phyloP scores from a whole-genome alignment of 805 yeast species.

The Yarrowia sp. region DNA sequence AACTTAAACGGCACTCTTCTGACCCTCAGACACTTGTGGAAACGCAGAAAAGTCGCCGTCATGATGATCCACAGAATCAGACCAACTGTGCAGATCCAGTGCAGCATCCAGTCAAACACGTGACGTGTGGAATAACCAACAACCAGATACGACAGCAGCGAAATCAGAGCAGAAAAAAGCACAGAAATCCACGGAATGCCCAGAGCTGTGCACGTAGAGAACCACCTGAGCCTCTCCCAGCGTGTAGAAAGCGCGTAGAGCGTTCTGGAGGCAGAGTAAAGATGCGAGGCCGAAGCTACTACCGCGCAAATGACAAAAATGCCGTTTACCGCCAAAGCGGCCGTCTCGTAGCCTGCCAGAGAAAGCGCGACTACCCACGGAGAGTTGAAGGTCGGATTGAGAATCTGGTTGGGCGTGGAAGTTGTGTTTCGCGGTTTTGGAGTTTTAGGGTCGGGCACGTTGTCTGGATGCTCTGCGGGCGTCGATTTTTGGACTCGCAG shows the following conservation, averaged over 20 bases:
- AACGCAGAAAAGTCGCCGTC: conserved; percentile 62
- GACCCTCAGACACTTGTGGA: conserved; percentile 57
- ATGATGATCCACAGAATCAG: conserved; percentile 77
- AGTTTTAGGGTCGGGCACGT: background rate
- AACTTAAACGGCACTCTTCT: conserved; percentile 54
- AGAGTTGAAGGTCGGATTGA: conserved; percentile 29
- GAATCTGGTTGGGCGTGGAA: conserved; percentile 36
- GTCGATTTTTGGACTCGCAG: background rate
- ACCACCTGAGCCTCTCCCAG: conserved; percentile 59
- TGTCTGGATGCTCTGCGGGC: background rate
- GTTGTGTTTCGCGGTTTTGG: conserved; percentile 45
- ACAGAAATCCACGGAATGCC: conserved; percentile 79
- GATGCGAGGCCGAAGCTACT: conserved; percentile 56
- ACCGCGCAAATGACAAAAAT: conserved; percentile 54
- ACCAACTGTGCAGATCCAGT: conserved; percentile 70
- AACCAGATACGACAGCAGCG: conserved; percentile 58
- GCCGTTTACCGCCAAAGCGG: conserved; percentile 53
- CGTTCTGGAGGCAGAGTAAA: conserved; percentile 62
- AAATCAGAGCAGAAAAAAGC: conserved; percentile 58
- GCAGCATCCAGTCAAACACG: conserved; percentile 65
- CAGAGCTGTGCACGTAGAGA: conserved; percentile 55
- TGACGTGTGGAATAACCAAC: conserved; percentile 56
- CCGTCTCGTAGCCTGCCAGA: conserved; percentile 50
- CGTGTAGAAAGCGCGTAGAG: conserved; percentile 54
- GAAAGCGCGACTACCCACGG: conserved; percentile 57